Evolutionary conservation across 768 basidiomycete species (phyloP), one percentile per base, ranked within the genome.

Genomic region (Lentinus brumalis): DNA sequence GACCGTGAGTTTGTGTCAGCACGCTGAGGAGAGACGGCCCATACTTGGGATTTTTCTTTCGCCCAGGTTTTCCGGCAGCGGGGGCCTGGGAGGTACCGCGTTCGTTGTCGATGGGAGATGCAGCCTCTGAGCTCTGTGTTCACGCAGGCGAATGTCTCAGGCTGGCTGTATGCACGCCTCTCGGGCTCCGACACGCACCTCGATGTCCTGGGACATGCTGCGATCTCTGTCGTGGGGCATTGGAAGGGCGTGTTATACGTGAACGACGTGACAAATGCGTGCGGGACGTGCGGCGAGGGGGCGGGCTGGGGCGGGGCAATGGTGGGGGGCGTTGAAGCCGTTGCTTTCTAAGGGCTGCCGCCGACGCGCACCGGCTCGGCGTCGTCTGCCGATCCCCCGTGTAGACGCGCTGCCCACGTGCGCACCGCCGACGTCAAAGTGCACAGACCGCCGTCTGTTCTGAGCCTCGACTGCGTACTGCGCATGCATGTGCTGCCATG

Each of bases 11-110:
- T 31, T 26, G 29, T 45, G 71, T 63, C 66, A 67, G 65, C 68
- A 70, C 65, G 67, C 65, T 60, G 65, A 56, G 66, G 50, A 59
- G 50, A 58, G 45, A 41, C 50, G 21, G 21, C 31, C 53, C 83
- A 61, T 66, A 91, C 92, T 93, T 93, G 66, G 92, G 91, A 69
- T 94, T 94, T 80, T 92, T 93, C 86, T 93, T 93, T 62, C 91
- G 80, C 15, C 91, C 91, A 38, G 91, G 88, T 70, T 87, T 89
- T 29, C 75, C 73, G 61, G 44, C 59, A 60, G 62, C 53, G 41
- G 62, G 66, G 21, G 56, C 45, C 21, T 57, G 56, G 4, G 56
- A 42, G 26, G 66, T 64, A 21, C 68, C 63, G 50, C 61, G 63
- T 39, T 61, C 59, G 26, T 58, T 60, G 12, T 67, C 67, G 26